Percentiles rank a stretch among this genome's conserved stretches.
These are phyloP conservation scores for Solanum hybrid DNA, from an alignment of 305 asterid species.

Conservation along the genomic window DNA sequence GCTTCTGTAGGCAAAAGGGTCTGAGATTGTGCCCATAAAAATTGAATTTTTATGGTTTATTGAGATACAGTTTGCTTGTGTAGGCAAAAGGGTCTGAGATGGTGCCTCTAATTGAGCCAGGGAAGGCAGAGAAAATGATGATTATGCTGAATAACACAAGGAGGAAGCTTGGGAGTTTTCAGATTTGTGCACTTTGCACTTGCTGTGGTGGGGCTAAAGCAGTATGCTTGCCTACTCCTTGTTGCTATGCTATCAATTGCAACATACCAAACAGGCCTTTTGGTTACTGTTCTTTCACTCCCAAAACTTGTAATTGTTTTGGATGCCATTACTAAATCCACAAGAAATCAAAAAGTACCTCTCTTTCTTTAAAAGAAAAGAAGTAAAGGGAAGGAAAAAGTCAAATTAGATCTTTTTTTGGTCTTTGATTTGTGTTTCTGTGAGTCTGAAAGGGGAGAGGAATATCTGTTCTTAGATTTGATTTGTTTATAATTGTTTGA, in stretches of 20 bases:
- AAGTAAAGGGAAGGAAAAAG: background rate
- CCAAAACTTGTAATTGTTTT: slow-evolving; percentile 92
- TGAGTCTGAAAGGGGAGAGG: slow-evolving; percentile 17
- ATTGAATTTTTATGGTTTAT: background rate
- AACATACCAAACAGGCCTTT: slow-evolving; percentile 97
- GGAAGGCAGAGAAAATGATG: slow-evolving; percentile 37
- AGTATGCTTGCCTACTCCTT: slow-evolving; percentile 77
- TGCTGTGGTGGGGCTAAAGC: slow-evolving; percentile 39
- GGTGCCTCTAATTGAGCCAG: slow-evolving; percentile 53
- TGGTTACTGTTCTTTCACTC: slow-evolving; percentile 93
- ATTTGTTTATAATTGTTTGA: slow-evolving; percentile 12
- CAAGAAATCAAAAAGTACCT: background rate
- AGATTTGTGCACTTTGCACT: slow-evolving; percentile 21
- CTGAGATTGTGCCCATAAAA: background rate
- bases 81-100: slow-evolving; percentile 25
- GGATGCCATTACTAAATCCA: slow-evolving; percentile 61
- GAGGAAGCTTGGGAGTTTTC: slow-evolving; percentile 47
- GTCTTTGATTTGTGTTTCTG: slow-evolving; percentile 7
- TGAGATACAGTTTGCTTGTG: background rate
- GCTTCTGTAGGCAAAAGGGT: slow-evolving; percentile 21
- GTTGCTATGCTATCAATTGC: slow-evolving; percentile 97
- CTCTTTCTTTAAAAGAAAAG: background rate
- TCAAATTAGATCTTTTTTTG: background rate
- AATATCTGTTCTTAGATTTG: slow-evolving; percentile 18
- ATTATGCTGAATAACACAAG: slow-evolving; percentile 49